Base-by-base conservation (phyloP, 768 basidiomycete species). In the Agaricus sinodeliciosus region DNA sequence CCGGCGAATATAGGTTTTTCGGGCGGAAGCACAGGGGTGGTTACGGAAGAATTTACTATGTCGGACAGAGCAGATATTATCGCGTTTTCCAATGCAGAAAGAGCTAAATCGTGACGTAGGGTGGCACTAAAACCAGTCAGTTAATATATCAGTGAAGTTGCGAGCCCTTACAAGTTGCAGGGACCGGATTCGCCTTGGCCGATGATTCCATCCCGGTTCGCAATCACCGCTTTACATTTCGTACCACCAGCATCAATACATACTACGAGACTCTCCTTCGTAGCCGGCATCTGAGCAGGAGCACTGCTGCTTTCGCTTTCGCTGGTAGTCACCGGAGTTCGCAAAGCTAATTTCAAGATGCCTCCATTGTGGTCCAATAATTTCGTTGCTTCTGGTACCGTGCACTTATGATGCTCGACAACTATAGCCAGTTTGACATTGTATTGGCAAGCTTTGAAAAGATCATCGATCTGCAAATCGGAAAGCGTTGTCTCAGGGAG, bases 401-500 rank as follows among this genome's bases (percentile, higher is more conserved):
- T 55, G 39, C 62, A 63, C 18, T 54, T 48, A 31, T 60, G 52
- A 36, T 57, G 56, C 36, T 56, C 62, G 3, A 65, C 66, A 18
- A 70, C 67, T 2, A 67, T 56, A 1, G 69, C 67, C 26, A 65
- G 53, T 54, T 69, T 69, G 13, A 71, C 64, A 28, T 63, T 66
- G 0, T 65, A 64, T 36, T 63, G 56, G 45, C 65, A 71, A 27
- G 61, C 56, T 16, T 45, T 48, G 41, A 69, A 60, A 25, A 71
- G 60, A 4, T 54, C 50, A 51, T 69, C 67, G 9, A 69, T 67
- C 44, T 66, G 60, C 6, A 39, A 37, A 51, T 66, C 64, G 26
- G 59, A 55, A 18, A 54, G 57, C 1, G 58, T 42, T 8, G 63
- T 58, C 6, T 43, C 15, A 1, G 62, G 59, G 22, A 62, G 57